phyloP scores from a whole-genome alignment of 2,329 filamentous ascomycete genomes.

The Aureobasidium sp. region DNA sequence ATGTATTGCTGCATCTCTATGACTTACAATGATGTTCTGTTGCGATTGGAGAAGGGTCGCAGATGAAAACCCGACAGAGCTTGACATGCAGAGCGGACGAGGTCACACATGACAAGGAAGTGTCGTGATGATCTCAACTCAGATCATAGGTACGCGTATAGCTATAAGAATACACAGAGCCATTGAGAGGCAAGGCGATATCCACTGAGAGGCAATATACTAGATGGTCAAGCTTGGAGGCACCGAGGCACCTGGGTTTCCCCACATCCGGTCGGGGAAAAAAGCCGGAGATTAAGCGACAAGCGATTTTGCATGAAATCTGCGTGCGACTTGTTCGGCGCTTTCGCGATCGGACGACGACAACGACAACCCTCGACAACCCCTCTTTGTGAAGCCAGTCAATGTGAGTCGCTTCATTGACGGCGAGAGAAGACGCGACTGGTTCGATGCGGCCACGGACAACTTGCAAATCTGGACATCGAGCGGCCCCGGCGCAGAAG shows the following conservation, averaged over 20 bases:
- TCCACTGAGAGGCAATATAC: too few species aligned
- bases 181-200: too few species aligned
- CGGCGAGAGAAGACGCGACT: not conserved
- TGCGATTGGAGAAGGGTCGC: too few species aligned
- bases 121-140: too few species aligned
- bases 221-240: not conserved
- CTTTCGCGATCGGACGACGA: conserved; percentile 4
- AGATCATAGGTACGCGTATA: too few species aligned
- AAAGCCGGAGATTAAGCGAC: not conserved
- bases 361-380: conserved; percentile 12
- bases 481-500: not conserved
- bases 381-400: conserved; percentile 13
- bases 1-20: too few species aligned
- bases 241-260: not conserved
- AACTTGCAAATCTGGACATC: not conserved
- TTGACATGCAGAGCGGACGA: not conserved
- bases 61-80: not conserved
- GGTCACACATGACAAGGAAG: not conserved
- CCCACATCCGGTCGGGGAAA: not conserved
- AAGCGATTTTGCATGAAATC: conserved; percentile 1
- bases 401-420: conserved; percentile 11
- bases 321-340: not conserved
- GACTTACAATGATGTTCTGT: too few species aligned
- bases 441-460: not conserved
- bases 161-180: too few species aligned